Percentiles rank a stretch among this genome's conserved stretches.
Conservation (phyloP, 805 yeast genomes). For the Lipomyces anomalus region DNA sequence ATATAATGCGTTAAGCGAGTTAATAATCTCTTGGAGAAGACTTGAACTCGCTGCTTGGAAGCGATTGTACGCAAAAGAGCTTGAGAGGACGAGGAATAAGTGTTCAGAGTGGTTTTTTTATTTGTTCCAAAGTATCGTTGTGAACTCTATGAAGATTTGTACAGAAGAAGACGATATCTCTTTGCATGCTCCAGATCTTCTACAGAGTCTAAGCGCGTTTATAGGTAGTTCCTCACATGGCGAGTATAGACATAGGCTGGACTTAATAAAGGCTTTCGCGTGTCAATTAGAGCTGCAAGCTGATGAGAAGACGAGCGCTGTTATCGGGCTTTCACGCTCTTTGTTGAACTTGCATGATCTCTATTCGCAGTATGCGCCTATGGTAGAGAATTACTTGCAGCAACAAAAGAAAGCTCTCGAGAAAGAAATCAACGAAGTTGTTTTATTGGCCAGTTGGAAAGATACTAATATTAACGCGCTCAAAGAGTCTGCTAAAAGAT, state of each 20-base stretch:
- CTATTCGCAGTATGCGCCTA: slow-evolving; percentile 58
- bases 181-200: slow-evolving; percentile 35
- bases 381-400: slow-evolving; percentile 43
- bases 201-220: slow-evolving; percentile 65
- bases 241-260: slow-evolving; percentile 57
- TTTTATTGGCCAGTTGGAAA: slow-evolving; percentile 91
- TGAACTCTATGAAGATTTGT: slow-evolving; percentile 27
- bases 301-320: slow-evolving; percentile 25
- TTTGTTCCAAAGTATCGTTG: slow-evolving; percentile 65
- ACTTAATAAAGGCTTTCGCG: slow-evolving; percentile 58
- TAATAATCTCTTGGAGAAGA: slow-evolving; percentile 87
- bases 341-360: slow-evolving; percentile 55
- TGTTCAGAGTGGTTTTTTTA: slow-evolving; percentile 89
- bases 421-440: slow-evolving; percentile 78
- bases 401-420: slow-evolving; percentile 51
- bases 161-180: slow-evolving; percentile 37
- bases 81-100: slow-evolving; percentile 40
- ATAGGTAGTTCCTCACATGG: slow-evolving; percentile 73
- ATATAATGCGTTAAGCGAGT: slow-evolving; percentile 52
- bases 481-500: slow-evolving; percentile 85
- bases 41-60: slow-evolving; percentile 85
- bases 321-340: slow-evolving; percentile 35
- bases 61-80: slow-evolving; percentile 63
- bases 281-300: slow-evolving; percentile 42
- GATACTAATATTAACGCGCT: slow-evolving; percentile 91